phyloP scores from a whole-genome alignment of 768 basidiomycete species.

The Phlebiopsis gigantea region DNA sequence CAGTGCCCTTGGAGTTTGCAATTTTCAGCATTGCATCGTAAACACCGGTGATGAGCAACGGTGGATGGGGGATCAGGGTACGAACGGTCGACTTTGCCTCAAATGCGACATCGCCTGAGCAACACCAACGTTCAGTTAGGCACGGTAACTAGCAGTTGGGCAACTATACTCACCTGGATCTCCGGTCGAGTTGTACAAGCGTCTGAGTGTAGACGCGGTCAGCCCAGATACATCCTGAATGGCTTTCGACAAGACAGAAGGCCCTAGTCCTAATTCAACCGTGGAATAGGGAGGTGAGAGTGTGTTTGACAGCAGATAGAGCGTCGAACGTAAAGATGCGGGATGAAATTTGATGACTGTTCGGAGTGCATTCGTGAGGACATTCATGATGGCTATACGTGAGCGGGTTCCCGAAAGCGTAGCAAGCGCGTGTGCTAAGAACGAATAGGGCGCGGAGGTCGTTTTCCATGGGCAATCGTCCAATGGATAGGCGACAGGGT shows the following conservation, averaged over 20 bases:
- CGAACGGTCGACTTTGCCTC: slow-evolving; percentile 73
- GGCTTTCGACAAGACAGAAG: slow-evolving; percentile 61
- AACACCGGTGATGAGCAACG: slow-evolving; percentile 57
- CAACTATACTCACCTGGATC: slow-evolving; percentile 41
- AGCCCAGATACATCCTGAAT: slow-evolving; percentile 73
- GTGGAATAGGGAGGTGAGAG: slow-evolving; percentile 70
- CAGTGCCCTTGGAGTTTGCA: slow-evolving; percentile 62
- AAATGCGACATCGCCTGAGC: slow-evolving; percentile 76
- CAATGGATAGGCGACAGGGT: slow-evolving; percentile 43
- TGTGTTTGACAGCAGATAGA: slow-evolving; percentile 81
- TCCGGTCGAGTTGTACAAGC: slow-evolving; percentile 66
- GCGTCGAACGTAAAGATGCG: slow-evolving; percentile 61
- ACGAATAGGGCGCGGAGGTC: slow-evolving; percentile 51
- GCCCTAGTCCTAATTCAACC: slow-evolving; percentile 65
- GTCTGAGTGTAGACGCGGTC: slow-evolving; percentile 48
- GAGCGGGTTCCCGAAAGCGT: slow-evolving; percentile 64
- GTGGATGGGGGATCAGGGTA: slow-evolving; percentile 68
- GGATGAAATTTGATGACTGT: slow-evolving; percentile 63
- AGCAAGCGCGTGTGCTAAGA: slow-evolving; percentile 60
- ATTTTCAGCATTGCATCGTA: slow-evolving; percentile 68
- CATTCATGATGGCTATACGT: slow-evolving; percentile 62
- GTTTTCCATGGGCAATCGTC: slow-evolving; percentile 39
- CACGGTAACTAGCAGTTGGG: background rate
- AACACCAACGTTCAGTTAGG: background rate
- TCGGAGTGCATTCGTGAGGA: slow-evolving; percentile 70